Conservation (phyloP, 2,329 filamentous ascomycete species). For the Onygenales sp. region DNA sequence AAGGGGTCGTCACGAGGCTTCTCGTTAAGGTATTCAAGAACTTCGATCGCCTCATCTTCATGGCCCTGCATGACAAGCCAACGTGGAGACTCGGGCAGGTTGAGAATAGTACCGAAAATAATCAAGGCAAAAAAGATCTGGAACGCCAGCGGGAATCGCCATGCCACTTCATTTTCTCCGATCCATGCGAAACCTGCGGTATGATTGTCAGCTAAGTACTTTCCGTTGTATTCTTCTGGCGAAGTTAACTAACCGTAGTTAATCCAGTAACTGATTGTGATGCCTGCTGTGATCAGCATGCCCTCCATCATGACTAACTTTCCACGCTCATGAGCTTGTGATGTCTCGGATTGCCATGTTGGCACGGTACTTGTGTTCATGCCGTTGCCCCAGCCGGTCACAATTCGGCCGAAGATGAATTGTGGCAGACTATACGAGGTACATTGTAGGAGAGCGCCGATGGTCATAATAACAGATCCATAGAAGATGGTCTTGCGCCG, state of each 20-base stretch:
- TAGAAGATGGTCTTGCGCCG: conserved; percentile 16
- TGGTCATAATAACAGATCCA: conserved; percentile 15
- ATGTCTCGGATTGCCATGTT: conserved; percentile 35
- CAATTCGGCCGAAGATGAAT: conserved; percentile 14
- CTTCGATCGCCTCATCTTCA: conserved; percentile 23
- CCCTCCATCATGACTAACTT: conserved; percentile 43
- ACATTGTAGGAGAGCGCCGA: conserved; percentile 14
- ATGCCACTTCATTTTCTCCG: conserved; percentile 19
- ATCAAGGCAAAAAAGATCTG: conserved; percentile 47
- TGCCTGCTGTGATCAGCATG: conserved; percentile 38
- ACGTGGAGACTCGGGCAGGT: conserved; percentile 31
- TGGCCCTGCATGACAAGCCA: conserved; percentile 39
- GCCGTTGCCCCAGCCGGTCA: conserved; percentile 24
- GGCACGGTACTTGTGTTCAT: conserved; percentile 32
- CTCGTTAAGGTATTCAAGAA: conserved; percentile 32
- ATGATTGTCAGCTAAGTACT: background rate
- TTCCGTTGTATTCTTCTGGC: background rate
- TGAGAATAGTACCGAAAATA: conserved; percentile 33
- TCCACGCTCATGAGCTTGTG: conserved; percentile 36
- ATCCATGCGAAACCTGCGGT: conserved; percentile 2
- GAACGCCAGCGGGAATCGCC: conserved; percentile 48
- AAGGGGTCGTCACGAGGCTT: conserved; percentile 30
- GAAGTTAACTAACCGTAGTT: conserved; percentile 34
- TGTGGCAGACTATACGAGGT: conserved; percentile 12
- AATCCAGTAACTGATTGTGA: conserved; percentile 40